Evolutionary conservation across 148 eudicot genomes (phyloP).

Genomic region (Rhododendron ferrugineum): DNA sequence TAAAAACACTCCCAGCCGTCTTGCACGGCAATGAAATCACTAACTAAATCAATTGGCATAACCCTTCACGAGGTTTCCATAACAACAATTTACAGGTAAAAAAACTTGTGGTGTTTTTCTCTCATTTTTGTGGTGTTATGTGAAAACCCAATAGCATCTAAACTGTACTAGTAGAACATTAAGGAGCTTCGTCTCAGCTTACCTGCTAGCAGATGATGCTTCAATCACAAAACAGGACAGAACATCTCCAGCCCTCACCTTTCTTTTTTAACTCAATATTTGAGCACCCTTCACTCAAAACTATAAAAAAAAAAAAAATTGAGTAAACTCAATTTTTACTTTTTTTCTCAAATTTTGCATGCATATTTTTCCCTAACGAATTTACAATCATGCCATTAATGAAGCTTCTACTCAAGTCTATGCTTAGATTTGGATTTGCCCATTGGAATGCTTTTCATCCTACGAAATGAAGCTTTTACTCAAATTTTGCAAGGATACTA

Average conservation of each 20-base stretch:
- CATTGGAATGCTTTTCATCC: no score
- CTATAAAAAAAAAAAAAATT: no score
- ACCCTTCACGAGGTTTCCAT: neutral
- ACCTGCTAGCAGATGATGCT: neutral
- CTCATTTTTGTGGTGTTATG: neutral
- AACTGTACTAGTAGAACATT: neutral
- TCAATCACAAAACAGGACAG: neutral
- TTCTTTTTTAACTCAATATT: neutral
- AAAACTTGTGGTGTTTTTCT: neutral
- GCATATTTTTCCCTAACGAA: no score
- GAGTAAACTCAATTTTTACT: no score
- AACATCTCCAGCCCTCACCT: neutral
- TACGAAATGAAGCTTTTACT: no score
- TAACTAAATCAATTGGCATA: neutral
- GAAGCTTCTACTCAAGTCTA: no score
- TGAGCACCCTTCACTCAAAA: neutral
- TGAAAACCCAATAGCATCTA: neutral
- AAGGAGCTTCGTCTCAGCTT: neutral
- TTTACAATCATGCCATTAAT: no score
- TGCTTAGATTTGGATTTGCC: no score
- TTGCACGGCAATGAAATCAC: neutral
- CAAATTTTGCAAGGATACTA: neutral
- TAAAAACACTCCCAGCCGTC: neutral
- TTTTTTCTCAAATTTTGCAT: no score
- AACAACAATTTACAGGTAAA: neutral